These are phyloP conservation scores for Arabidopsis lyrata DNA, from an alignment of 441 rosid species.

Conservation along the genomic window DNA sequence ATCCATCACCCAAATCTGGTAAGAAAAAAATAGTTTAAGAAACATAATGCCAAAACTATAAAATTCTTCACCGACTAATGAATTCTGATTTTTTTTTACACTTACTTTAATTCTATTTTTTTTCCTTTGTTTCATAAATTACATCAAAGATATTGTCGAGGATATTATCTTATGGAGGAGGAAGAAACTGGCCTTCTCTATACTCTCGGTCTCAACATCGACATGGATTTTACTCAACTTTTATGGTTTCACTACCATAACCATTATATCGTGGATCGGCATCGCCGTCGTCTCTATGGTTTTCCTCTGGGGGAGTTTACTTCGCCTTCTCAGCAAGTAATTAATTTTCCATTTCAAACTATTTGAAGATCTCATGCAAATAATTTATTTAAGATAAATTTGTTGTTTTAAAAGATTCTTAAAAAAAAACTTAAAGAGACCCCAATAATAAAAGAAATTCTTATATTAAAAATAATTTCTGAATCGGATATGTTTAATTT, in stretches of 20 bases:
- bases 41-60: not conserved
- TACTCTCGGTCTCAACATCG: slow-evolving; percentile 51
- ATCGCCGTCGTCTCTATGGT: slow-evolving; percentile 50
- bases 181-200: slow-evolving; percentile 51
- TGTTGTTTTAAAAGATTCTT: not conserved
- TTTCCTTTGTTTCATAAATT: not conserved
- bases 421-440: not conserved
- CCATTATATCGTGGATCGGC: slow-evolving; percentile 59
- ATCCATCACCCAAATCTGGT: slow-evolving; percentile 45
- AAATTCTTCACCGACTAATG: not conserved
- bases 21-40: slow-evolving; percentile 8
- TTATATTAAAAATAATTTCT: not conserved
- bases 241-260: slow-evolving; percentile 55
- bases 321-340: slow-evolving; percentile 71
- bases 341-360: not conserved
- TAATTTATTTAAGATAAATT: not conserved
- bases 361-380: not conserved
- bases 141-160: slow-evolving; percentile 43
- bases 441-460: not conserved
- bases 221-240: slow-evolving; percentile 59
- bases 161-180: slow-evolving; percentile 70
- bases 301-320: slow-evolving; percentile 64
- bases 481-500: not conserved
- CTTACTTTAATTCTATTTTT: not conserved
- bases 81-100: not conserved